Conservation (phyloP, 1,139 yeast genomes). For the Blastobotrys persicus region DNA sequence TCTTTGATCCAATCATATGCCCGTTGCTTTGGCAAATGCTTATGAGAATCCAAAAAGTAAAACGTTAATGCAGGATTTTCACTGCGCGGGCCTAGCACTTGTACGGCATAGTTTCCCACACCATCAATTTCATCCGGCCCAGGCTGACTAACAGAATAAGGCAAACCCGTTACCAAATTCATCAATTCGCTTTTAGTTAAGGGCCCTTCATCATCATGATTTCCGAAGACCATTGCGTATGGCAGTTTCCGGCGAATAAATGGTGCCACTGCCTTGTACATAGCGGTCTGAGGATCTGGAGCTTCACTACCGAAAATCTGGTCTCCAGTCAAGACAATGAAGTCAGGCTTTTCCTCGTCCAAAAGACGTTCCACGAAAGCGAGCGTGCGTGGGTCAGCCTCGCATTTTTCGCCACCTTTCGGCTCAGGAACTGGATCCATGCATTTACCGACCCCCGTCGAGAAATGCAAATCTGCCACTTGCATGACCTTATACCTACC, state of each 20-base stretch:
- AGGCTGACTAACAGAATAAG: constrained; percentile 58
- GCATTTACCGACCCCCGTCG: constrained; percentile 75
- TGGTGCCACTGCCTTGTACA: constrained; percentile 75
- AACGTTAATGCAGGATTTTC: constrained; percentile 54
- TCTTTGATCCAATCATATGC: constrained; percentile 88
- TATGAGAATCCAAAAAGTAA: constrained; percentile 81
- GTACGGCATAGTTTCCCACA: constrained; percentile 69
- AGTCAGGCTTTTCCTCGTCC: constrained; percentile 71
- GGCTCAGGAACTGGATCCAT: constrained; percentile 59
- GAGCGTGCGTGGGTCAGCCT: constrained; percentile 71
- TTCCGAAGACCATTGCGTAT: constrained; percentile 76
- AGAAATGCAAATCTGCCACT: constrained; percentile 81
- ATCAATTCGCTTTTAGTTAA: constrained; percentile 60
- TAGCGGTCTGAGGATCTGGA: constrained; percentile 75
- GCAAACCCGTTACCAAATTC: constrained; percentile 53
- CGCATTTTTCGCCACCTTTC: constrained; percentile 43
- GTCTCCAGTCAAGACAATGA: constrained; percentile 85
- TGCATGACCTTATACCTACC: constrained; percentile 72
- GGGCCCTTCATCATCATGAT: constrained; percentile 81
- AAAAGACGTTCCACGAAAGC: constrained; percentile 60
- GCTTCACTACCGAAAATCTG: constrained; percentile 69
- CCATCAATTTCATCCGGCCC: constrained; percentile 74
- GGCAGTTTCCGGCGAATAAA: constrained; percentile 66
- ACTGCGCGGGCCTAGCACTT: constrained; percentile 45
- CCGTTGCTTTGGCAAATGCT: constrained; percentile 62